Evolutionary conservation across 768 basidiomycete species (phyloP).

Genomic region (Chiua virens): DNA sequence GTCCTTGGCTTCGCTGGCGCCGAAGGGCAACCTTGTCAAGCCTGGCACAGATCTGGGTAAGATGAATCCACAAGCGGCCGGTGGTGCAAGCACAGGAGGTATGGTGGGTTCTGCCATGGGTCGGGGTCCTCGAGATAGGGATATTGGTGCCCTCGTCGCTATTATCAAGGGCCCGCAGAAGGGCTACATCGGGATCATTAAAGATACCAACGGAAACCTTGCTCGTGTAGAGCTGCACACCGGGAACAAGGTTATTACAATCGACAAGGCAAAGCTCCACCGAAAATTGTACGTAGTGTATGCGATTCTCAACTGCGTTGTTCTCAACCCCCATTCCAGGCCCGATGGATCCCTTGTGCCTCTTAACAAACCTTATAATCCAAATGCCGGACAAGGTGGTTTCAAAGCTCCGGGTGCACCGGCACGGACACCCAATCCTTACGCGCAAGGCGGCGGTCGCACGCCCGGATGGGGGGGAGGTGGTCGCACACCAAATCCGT

Average conservation of each 20-base stretch:
- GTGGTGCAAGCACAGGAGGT: slow-evolving; percentile 59
- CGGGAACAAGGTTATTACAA: slow-evolving; percentile 84
- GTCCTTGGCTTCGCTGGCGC: slow-evolving; percentile 79
- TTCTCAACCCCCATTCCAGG: slow-evolving; percentile 34
- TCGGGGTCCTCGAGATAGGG: slow-evolving; percentile 77
- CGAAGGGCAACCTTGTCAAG: slow-evolving; percentile 75
- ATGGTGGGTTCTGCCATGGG: slow-evolving; percentile 84
- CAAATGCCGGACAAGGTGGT: slow-evolving; percentile 16
- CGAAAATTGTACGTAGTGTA: slow-evolving; percentile 62
- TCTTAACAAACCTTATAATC: slow-evolving; percentile 41
- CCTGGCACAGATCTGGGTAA: slow-evolving; percentile 77
- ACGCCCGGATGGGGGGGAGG: slow-evolving; percentile 39
- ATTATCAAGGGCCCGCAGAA: slow-evolving; percentile 89
- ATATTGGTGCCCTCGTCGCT: slow-evolving; percentile 76
- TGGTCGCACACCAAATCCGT: slow-evolving; percentile 68
- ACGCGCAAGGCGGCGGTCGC: slow-evolving; percentile 39
- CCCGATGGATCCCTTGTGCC: slow-evolving; percentile 55
- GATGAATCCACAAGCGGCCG: slow-evolving; percentile 78
- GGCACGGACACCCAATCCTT: slow-evolving; percentile 46
- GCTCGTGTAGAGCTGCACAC: slow-evolving; percentile 90
- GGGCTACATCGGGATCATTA: slow-evolving; percentile 88
- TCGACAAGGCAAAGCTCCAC: slow-evolving; percentile 78
- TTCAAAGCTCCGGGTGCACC: slow-evolving; percentile 41
- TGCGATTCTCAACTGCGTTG: not conserved
- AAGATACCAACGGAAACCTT: slow-evolving; percentile 86